These are phyloP conservation scores for Citrus australasica DNA, from an alignment of 345 rosid genomes.

Conservation along the genomic window DNA sequence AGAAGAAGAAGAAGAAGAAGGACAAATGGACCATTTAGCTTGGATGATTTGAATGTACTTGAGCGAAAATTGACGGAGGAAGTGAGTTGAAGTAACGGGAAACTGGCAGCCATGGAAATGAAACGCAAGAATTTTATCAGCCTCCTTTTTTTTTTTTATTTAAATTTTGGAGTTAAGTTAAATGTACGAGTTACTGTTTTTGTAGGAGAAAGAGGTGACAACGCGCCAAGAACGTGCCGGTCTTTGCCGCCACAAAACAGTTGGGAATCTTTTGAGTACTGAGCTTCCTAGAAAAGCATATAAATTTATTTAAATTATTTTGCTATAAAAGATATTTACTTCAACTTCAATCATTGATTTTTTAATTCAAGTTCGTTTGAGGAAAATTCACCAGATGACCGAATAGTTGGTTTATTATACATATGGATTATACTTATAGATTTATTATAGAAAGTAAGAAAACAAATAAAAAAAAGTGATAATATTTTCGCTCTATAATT, in stretches of 20 bases:
- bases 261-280: not conserved
- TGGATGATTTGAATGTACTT: not conserved
- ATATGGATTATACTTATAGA: too few species aligned
- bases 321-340: not conserved
- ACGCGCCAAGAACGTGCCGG: not conserved
- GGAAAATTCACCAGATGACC: too few species aligned
- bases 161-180: too few species aligned
- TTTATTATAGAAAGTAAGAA: too few species aligned
- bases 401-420: too few species aligned
- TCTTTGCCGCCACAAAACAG: not conserved
- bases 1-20: too few species aligned
- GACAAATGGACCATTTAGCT: not conserved
- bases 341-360: not conserved
- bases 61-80: constrained; percentile 12
- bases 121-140: not conserved
- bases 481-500: too few species aligned
- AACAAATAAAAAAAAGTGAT: too few species aligned
- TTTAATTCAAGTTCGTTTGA: too few species aligned
- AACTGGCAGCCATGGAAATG: constrained; percentile 26
- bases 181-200: not conserved
- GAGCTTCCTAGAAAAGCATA: too few species aligned
- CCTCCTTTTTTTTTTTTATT: not conserved
- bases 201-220: not conserved
- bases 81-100: constrained; percentile 28
- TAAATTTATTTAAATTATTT: not conserved